Evolutionary conservation across 176 grass and related monocot genomes (phyloP).

Genomic region (Puccinellia tenuiflora): DNA sequence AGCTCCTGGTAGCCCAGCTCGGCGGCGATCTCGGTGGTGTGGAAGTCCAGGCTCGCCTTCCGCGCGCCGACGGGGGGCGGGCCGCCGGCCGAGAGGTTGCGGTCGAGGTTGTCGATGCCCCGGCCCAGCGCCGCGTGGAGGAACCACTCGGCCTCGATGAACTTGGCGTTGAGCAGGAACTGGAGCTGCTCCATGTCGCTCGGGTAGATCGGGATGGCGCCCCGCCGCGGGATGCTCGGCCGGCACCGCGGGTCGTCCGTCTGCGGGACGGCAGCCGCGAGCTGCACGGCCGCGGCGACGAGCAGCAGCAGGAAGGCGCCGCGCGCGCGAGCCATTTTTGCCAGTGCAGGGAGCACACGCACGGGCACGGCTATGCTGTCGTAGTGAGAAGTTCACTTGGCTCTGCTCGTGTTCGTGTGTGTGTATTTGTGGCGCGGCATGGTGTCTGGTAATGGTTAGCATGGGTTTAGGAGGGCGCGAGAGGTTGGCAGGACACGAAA

Average conservation of each 20-base stretch:
- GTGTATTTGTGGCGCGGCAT: not conserved
- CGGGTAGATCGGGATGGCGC: conserved; percentile 42
- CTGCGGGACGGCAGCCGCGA: not conserved
- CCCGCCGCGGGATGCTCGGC: conserved; percentile 4
- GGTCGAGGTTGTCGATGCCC: conserved; percentile 50
- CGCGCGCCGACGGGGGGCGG: conserved; percentile 30
- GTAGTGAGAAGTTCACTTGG: not conserved
- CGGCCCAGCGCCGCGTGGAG: conserved; percentile 54
- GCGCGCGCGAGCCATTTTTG: conserved; percentile 17
- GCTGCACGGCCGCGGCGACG: not conserved
- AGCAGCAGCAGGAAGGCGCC: not conserved
- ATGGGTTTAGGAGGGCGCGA: conserved; percentile 11
- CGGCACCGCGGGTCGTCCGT: conserved; percentile 36
- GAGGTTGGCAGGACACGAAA: conserved; percentile 10
- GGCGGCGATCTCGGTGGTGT: conserved; percentile 42
- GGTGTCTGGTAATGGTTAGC: conserved; percentile 16
- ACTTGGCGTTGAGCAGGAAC: conserved; percentile 81
- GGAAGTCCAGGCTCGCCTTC: conserved; percentile 50
- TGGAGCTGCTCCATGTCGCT: conserved; percentile 63
- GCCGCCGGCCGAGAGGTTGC: conserved; percentile 41
- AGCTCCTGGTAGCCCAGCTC: conserved; percentile 92
- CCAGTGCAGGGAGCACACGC: not conserved
- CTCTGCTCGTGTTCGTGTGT: not conserved
- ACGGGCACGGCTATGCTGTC: not conserved
- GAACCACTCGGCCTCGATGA: conserved; percentile 79